These are phyloP conservation scores for Marvania coccoides DNA, from an alignment of 139 green algal species.

Conservation along the genomic window DNA sequence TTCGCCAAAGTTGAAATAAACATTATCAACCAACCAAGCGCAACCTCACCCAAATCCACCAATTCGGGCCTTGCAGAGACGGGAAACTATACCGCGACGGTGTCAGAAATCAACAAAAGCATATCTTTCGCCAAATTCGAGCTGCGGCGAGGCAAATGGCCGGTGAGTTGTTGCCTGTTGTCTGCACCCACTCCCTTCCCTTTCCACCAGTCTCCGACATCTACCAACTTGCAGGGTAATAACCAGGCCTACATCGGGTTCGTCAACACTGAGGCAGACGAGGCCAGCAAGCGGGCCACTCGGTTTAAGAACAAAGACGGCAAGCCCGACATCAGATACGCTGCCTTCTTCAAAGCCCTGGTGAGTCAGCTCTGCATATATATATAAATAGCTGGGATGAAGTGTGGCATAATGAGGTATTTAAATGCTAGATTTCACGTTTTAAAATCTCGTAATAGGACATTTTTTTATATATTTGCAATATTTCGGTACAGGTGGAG, in stretches of 20 bases:
- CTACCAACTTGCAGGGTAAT: not conserved
- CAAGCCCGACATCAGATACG: constrained; percentile 4
- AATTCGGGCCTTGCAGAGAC: too few relatives aligned
- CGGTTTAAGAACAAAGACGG: constrained; percentile 2
- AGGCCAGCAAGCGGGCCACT: constrained; percentile 5
- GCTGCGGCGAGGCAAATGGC: not conserved
- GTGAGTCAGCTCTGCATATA: not conserved
- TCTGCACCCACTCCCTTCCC: not conserved
- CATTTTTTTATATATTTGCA: too few relatives aligned
- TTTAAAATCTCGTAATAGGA: too few relatives aligned
- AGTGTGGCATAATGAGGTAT: not conserved
- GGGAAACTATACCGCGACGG: too few relatives aligned
- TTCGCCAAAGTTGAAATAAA: too few relatives aligned
- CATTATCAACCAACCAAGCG: too few relatives aligned
- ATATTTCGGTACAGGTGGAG: not conserved
- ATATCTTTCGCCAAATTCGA: constrained; percentile 1
- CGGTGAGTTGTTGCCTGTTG: constrained; percentile 3
- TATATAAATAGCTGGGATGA: too few relatives aligned
- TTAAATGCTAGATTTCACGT: not conserved
- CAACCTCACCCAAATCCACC: too few relatives aligned
- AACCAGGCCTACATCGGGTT: constrained; percentile 8
- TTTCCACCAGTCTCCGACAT: too few relatives aligned
- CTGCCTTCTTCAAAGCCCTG: constrained; percentile 9
- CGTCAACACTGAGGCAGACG: constrained; percentile 13
- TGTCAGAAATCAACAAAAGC: constrained; percentile 1